These are phyloP conservation scores for Chaetomiaceae sp. DNA, from an alignment of 2,329 filamentous ascomycete species.

Conservation along the genomic window DNA sequence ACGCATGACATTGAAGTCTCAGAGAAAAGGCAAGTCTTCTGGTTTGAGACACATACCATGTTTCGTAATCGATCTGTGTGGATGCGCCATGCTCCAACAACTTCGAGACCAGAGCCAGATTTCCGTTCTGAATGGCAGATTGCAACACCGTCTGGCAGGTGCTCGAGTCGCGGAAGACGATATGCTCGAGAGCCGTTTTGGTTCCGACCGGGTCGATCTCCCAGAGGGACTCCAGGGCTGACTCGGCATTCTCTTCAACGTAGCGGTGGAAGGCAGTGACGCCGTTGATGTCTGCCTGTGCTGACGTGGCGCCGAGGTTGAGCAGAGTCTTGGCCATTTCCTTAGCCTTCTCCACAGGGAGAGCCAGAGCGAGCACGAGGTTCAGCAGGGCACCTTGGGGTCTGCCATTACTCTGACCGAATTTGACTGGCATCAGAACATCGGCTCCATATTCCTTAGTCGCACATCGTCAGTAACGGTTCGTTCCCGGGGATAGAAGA, in stretches of 20 bases:
- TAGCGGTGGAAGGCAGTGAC: slow-evolving; percentile 64
- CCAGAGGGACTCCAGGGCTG: slow-evolving; percentile 46
- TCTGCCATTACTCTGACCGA: slow-evolving; percentile 44
- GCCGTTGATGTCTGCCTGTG: slow-evolving; percentile 64
- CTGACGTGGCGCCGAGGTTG: slow-evolving; percentile 64
- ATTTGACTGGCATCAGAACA: slow-evolving; percentile 68
- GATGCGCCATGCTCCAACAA: slow-evolving; percentile 61
- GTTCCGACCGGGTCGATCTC: slow-evolving; percentile 56
- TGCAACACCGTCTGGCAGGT: slow-evolving; percentile 39
- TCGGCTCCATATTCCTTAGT: slow-evolving; percentile 67
- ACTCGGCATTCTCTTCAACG: slow-evolving; percentile 45
- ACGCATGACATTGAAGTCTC: not conserved
- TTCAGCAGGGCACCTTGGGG: slow-evolving; percentile 61
- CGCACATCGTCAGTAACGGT: slow-evolving; percentile 3
- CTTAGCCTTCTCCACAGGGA: slow-evolving; percentile 59
- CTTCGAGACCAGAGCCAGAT: slow-evolving; percentile 50
- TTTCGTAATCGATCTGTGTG: slow-evolving; percentile 55
- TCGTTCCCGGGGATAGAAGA: not conserved
- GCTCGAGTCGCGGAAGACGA: slow-evolving; percentile 42
- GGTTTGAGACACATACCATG: slow-evolving; percentile 37
- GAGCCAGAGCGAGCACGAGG: slow-evolving; percentile 60
- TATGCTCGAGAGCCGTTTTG: slow-evolving; percentile 61
- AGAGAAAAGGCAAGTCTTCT: not conserved
- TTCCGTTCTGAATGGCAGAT: slow-evolving; percentile 51
- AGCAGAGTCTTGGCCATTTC: slow-evolving; percentile 62